Conservation (phyloP, 257 asterid species). For the Nyctanthes arbortristis region DNA sequence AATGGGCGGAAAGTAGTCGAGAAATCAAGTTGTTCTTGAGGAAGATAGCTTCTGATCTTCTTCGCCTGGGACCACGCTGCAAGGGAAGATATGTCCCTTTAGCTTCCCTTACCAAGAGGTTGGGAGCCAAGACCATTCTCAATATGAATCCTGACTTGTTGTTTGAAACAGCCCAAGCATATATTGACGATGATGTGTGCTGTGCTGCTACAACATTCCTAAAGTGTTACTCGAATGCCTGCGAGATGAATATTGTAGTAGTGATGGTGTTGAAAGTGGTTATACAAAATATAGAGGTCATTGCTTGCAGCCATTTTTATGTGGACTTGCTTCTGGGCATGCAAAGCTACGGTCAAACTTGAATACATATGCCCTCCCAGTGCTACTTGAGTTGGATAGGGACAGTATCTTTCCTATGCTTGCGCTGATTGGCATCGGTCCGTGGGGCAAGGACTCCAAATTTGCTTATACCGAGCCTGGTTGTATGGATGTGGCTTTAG, state of each 20-base stretch:
- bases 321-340: constrained; percentile 78
- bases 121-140: constrained; percentile 76
- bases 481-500: constrained; percentile 39
- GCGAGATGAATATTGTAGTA: constrained; percentile 88
- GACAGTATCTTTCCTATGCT: constrained; percentile 88
- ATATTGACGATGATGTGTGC: constrained; percentile 88
- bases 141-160: constrained; percentile 70
- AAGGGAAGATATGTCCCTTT: constrained; percentile 91
- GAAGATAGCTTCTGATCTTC: constrained; percentile 80
- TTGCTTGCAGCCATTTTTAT: constrained; percentile 74
- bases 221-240: constrained; percentile 83
- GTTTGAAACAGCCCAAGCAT: constrained; percentile 69
- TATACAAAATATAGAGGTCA: constrained; percentile 65
- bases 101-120: constrained; percentile 81
- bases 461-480: constrained; percentile 42
- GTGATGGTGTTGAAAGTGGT: constrained; percentile 76
- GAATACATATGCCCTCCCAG: constrained; percentile 86
- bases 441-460: constrained; percentile 44
- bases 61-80: constrained; percentile 83
- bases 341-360: constrained; percentile 82
- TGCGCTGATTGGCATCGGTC: constrained; percentile 61
- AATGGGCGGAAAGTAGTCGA: constrained; percentile 61
- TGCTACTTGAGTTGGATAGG: constrained; percentile 75
- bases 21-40: constrained; percentile 58
- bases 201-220: constrained; percentile 88